A percentile compares a stretch with the other conserved stretches of the same genome.
These are phyloP conservation scores for Syzygium jambos DNA, from an alignment of 345 rosid genomes.

Conservation along the genomic window DNA sequence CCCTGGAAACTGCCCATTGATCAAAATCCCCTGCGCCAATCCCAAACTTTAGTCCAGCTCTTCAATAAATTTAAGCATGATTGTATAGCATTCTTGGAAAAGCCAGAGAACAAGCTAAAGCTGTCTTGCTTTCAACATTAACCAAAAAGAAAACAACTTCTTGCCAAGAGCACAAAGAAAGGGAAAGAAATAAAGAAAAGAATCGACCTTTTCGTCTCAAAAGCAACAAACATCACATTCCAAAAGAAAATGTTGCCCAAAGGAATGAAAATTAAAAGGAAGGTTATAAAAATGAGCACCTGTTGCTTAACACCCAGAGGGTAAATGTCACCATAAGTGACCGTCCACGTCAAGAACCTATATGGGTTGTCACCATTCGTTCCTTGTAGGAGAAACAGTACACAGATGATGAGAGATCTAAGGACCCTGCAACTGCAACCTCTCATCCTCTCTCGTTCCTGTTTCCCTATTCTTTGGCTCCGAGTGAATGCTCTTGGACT, in stretches of 20 bases:
- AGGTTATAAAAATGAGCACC: conserved; percentile 21
- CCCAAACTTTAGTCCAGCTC: neutral
- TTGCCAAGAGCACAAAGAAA: neutral
- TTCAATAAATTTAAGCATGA: neutral
- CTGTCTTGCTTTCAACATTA: neutral
- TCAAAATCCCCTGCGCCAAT: conserved; percentile 61
- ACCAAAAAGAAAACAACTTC: neutral
- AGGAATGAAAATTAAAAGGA: neutral
- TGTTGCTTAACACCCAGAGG: conserved; percentile 92
- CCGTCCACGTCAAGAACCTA: conserved; percentile 73
- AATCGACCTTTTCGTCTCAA: neutral
- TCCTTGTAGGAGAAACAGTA: conserved; percentile 32
- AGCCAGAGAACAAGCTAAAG: neutral
- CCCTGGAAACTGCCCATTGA: conserved; percentile 74
- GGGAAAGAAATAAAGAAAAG: neutral
- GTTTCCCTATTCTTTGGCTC: neutral
- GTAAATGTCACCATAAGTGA: conserved; percentile 82
- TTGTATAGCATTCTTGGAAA: neutral
- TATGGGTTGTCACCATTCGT: conserved; percentile 75
- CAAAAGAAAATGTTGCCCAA: neutral
- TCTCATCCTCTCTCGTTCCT: conserved; percentile 16
- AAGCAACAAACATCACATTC: neutral
- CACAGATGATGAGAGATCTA: conserved; percentile 19
- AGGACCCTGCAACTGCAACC: conserved; percentile 14
- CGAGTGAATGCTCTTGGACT: neutral